Conservation (phyloP, 1,284 basidiomycete genomes). For the Ceratobasidium sp. region DNA sequence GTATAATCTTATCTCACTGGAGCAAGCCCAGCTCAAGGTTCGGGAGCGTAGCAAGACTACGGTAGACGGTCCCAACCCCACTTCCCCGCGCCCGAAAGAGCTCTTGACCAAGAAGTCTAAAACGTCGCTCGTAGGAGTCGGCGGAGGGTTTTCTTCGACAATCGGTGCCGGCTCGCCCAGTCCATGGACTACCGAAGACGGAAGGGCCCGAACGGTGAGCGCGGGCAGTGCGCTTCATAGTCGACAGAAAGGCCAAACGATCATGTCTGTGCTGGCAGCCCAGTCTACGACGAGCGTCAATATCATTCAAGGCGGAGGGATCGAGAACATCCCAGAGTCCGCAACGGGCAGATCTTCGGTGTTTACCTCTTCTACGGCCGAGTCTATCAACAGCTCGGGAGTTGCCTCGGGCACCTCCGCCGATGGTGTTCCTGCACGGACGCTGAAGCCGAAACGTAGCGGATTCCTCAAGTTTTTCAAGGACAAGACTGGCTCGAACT, state of each 20-base stretch:
- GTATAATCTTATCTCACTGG: constrained; percentile 44
- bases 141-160: constrained; percentile 40
- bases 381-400: background rate
- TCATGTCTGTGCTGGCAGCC: constrained; percentile 13
- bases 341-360: constrained; percentile 9
- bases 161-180: constrained; percentile 37
- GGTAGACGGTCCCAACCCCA: background rate
- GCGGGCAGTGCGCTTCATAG: constrained; percentile 16
- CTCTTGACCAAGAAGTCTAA: constrained; percentile 32
- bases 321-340: constrained; percentile 36
- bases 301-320: constrained; percentile 27
- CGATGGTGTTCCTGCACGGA: background rate
- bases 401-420: background rate
- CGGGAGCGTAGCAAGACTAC: constrained; percentile 38
- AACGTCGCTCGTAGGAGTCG: constrained; percentile 22
- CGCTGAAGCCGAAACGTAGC: constrained; percentile 42
- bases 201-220: constrained; percentile 26
- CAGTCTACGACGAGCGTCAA: constrained; percentile 35
- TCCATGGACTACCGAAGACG: constrained; percentile 12
- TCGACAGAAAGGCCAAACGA: constrained; percentile 24
- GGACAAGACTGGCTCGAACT: constrained; percentile 18
- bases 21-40: constrained; percentile 42
- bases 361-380: background rate
- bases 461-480: constrained; percentile 42
- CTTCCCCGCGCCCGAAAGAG: constrained; percentile 18